Evolutionary conservation across 257 asterid genomes (phyloP), one percentile per base, ranked within the genome.

Genomic region (Echium plantagineum): DNA sequence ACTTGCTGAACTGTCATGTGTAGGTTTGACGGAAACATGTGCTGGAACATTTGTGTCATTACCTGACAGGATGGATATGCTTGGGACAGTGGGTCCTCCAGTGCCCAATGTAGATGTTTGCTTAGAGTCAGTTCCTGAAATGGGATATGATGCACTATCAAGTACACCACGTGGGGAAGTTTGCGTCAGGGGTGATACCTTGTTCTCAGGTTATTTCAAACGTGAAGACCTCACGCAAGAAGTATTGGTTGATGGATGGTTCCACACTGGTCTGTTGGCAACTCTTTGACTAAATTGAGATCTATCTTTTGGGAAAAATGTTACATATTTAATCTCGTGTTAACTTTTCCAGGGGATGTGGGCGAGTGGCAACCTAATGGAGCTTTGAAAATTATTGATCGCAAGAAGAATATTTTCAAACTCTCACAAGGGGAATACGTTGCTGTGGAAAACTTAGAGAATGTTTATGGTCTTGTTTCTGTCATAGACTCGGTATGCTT

Each of bases 341-440:
- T 8, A 54, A 65, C 38, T 63, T 57, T 70, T 54, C 64, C 78
- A 91, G 98, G 98, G 20, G 98, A 91, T 68, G 61, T 91, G 74
- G 98, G 97, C 30, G 89, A 91, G 73, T 91, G 98, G 98, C 95
- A 84, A 74, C 77, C 82, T 55, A 76, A 86, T 72, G 98, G 98
- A 59, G 75, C 89, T 77, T 75, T 91, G 89, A 88, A 86, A 81
- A 86, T 91, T 69, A 72, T 91, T 57, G 98, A 91, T 73, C 87
- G 98, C 24, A 91, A 89, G 81, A 91, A 91, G 81, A 91, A 91
- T 68, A 91, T 91, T 68, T 91, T 91, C 77, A 91, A 91, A 76
- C 94, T 91, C 62, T 86, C 98, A 19, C 98, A 91, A 74, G 98
- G 98, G 66, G 98, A 91, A 75, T 91, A 91, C 77, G 98, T 91